Percentiles rank a stretch among this genome's conserved stretches.
These are phyloP conservation scores for Stentor roeselii DNA, from an alignment of 73 alveolate species.

Conservation along the genomic window DNA sequence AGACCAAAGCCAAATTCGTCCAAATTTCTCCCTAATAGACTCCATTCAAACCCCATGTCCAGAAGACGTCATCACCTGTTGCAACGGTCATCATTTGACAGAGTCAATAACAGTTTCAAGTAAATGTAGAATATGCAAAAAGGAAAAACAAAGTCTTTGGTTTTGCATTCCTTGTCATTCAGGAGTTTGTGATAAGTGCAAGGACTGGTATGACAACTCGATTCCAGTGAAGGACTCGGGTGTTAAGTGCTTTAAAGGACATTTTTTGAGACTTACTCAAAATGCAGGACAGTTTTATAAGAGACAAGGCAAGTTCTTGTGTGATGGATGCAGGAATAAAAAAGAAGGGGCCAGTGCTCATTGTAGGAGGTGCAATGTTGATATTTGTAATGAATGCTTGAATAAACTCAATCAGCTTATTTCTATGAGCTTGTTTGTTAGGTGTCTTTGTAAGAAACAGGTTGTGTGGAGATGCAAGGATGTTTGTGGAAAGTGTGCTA, in stretches of 20 bases:
- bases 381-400: constrained; percentile 2
- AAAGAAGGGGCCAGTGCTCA: constrained; percentile 19
- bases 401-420: neutral
- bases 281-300: neutral
- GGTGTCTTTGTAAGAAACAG: neutral
- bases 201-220: neutral
- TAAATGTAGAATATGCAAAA: neutral
- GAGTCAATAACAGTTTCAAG: neutral
- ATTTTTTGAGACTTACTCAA: neutral
- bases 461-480: neutral
- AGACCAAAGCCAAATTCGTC: neutral
- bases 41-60: neutral
- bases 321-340: neutral
- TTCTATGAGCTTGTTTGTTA: neutral
- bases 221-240: neutral
- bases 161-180: neutral
- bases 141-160: neutral
- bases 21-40: neutral
- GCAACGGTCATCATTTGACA: neutral
- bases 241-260: neutral
- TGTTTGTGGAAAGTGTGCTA: neutral
- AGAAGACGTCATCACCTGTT: neutral
- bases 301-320: neutral
- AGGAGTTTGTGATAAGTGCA: constrained; percentile 18
- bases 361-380: constrained; percentile 12